These are phyloP conservation scores for Sporothrix variecibatus DNA, from an alignment of 2,329 filamentous ascomycete genomes.

Conservation along the genomic window DNA sequence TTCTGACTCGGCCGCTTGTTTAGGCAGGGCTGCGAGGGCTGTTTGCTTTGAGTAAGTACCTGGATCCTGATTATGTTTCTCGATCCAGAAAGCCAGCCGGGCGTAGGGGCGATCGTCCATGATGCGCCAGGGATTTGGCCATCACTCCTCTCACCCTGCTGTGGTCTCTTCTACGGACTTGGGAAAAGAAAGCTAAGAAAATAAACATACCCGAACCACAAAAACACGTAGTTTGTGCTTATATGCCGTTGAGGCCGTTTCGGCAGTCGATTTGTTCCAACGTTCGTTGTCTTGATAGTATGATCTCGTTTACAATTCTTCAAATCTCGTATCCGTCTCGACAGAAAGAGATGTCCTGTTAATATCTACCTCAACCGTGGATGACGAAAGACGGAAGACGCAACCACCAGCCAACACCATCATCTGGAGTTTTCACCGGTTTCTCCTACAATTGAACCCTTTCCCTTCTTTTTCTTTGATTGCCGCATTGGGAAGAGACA, in stretches of 20 bases:
- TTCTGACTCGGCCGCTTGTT: not conserved
- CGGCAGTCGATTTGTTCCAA: not conserved
- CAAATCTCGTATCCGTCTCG: not conserved
- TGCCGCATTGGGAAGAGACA: not conserved
- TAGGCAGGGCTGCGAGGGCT: not conserved
- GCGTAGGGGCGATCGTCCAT: slow-evolving; percentile 3
- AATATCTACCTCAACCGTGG: not conserved
- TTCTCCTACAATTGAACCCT: not conserved
- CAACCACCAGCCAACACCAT: not conserved
- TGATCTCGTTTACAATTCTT: not conserved
- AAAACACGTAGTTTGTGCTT: not conserved
- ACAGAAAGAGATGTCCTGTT: not conserved
- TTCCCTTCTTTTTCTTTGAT: not conserved
- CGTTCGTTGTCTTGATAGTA: not conserved
- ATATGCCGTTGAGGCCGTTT: not conserved
- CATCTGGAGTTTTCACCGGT: not conserved
- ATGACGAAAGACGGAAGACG: not conserved
- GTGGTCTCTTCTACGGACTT: too few species aligned
- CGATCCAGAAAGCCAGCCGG: not conserved
- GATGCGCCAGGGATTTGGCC: not conserved
- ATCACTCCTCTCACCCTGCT: not conserved
- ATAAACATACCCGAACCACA: not conserved
- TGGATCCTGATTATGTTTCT: not conserved
- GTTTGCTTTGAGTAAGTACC: not conserved
- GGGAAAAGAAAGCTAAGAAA: not conserved